Evolutionary conservation across 2,329 filamentous ascomycete species (phyloP), one percentile per base, ranked within the genome.

Genomic region (Scedosporium boydii): DNA sequence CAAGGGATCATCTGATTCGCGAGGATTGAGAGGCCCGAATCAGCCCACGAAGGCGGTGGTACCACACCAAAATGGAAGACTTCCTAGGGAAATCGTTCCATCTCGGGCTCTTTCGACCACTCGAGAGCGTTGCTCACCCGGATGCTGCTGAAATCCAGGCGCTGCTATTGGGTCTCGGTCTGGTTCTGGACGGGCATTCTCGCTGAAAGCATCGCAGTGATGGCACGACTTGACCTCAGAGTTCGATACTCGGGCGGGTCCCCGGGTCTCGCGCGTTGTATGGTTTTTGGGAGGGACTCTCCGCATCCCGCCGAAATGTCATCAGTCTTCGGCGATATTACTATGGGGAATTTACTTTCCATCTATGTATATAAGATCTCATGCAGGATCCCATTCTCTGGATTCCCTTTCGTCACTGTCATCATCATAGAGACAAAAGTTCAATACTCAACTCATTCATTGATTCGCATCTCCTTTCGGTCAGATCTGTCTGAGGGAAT

Each of bases 1-100:
- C 42, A 21, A 26, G 21, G 38, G n/a, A 60, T 60, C 58, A 60
- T 60, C 42, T 60, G 58, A 60, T 60, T 46, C 14, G 44, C 58
- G 41, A 46, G 41, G 18, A 21, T 46, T 29, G 26, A 26, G 16
- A 41, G 42, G 38, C 2, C 27, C 58, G 18, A 42, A 60, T 60
- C 58, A 48, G 58, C 58, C 58, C 58, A 60, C 41, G 56, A 41
- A 29, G 41, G 42, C 21, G 38, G 58, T 46, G 41, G 58, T 16
- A 48, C 41, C 51, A 55, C 51, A 27, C 51, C 51, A 55, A 55
- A 55, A 55, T 27, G 51, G 23, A 55, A 55, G 51, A 27, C 18
- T 23, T 23, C n/a, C 16, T 26, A 29, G 16, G 3, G 26, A 60
- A 60, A 60, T 60, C 58, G 58, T 48, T 46, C 58, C 58, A 60